Evolutionary conservation across 371 early-diverging fungal genomes (phyloP), one percentile per base, ranked within the genome.

Genomic region (Chytridium lagenaria): DNA sequence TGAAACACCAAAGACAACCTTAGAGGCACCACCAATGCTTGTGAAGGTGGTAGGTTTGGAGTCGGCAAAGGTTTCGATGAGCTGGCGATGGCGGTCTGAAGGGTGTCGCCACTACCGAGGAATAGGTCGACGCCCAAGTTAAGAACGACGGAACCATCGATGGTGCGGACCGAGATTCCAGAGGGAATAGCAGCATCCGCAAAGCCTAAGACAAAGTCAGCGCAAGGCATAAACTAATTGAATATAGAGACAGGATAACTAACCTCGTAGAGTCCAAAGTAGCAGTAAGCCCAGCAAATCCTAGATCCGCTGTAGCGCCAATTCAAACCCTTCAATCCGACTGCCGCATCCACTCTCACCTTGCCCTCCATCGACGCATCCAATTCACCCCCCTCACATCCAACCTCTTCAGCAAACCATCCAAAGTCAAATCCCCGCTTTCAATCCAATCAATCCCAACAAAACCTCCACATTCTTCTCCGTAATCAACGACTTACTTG

Each of bases 401-500:
- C 26, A 38, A 50, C 3, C n/a, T 16, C 44, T 51, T 50, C 15
- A 44, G 19, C 26, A 49, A 49, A 22, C 64, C 5, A 15, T 63
- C 61, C 16, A 50, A 0, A 5, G 61, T 37, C 2, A 63, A 7
- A n/a, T 70, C 31, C n/a, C 7, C 10, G 50, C n/a, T 7, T 15
- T 12, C 10, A 67, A 28, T 15, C 67, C 67, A 37, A 67, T 37
- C 67, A 40, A 5, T 31, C 16, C 28, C 23, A 67, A 31, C 3
- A 67, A 31, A 39, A 55, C 37, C 36, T 49, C 33, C 28, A 22
- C 57, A 59, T 59, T 34, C 39, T 55, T 44, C 44, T 50, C 12
- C 50, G 68, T 77, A 16, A 80, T n/a, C 26, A 80, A 30, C 1
- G 28, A 31, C 22, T 34, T 61, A 5, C 70, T 69, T 30, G 74